Conservation (phyloP, 2,329 filamentous ascomycete species). For the Fusarium chaquense region DNA sequence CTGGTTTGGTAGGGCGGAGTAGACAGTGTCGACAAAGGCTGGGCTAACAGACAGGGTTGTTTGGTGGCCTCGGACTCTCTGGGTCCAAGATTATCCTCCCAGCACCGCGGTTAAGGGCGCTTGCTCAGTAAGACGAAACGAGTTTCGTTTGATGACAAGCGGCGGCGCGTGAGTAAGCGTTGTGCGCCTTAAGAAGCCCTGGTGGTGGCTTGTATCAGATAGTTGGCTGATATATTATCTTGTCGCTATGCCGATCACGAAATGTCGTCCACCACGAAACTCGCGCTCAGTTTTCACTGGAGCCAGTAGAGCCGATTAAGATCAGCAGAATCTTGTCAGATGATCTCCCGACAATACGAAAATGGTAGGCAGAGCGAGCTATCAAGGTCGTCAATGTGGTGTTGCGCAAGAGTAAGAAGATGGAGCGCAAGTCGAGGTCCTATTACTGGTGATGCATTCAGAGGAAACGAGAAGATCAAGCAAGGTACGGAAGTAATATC, state of each 20-base stretch:
- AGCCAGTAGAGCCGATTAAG: constrained; percentile 30
- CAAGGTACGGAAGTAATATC: constrained; percentile 11
- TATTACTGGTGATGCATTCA: neutral
- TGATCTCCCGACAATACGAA: constrained; percentile 27
- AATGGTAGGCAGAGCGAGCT: constrained; percentile 20
- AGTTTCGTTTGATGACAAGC: constrained; percentile 21
- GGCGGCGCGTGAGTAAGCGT: constrained; percentile 32
- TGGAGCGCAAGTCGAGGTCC: constrained; percentile 6
- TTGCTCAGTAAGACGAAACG: constrained; percentile 14
- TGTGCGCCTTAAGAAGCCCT: constrained; percentile 13
- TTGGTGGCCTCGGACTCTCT: constrained; percentile 36
- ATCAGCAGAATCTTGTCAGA: constrained; percentile 37
- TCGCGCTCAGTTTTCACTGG: constrained; percentile 19
- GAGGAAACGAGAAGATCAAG: constrained; percentile 10
- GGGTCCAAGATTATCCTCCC: constrained; percentile 18
- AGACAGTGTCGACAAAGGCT: constrained; percentile 42
- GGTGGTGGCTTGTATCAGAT: constrained; percentile 41
- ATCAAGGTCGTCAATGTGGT: constrained; percentile 14
- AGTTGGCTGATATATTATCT: constrained; percentile 32
- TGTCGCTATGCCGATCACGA: constrained; percentile 27
- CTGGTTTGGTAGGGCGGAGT: constrained; percentile 48
- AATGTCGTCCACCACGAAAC: constrained; percentile 11
- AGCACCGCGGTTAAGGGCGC: constrained; percentile 30
- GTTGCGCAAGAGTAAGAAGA: constrained; percentile 1
- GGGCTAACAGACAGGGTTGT: constrained; percentile 47